Conservation (phyloP, 2,329 filamentous ascomycete genomes). For the Colletotrichum sp. region DNA sequence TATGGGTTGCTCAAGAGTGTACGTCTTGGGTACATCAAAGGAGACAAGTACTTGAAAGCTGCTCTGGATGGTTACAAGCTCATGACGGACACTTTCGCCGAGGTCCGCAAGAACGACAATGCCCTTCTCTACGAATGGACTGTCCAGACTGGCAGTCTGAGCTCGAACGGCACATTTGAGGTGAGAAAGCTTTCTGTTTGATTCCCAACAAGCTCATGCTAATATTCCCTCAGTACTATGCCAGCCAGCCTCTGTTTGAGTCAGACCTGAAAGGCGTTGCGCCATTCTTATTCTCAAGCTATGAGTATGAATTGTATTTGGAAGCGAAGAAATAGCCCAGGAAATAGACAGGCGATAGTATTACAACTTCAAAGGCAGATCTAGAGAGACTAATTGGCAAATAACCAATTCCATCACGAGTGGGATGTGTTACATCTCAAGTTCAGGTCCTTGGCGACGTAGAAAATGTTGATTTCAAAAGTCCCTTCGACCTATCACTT, state of each 20-base stretch:
- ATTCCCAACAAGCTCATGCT: not conserved
- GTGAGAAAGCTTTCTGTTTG: constrained; percentile 32
- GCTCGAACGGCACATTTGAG: constrained; percentile 40
- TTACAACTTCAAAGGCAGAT: not conserved
- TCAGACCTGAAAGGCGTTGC: constrained; percentile 29
- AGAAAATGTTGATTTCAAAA: not conserved
- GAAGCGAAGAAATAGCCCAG: not conserved
- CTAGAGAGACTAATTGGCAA: not conserved
- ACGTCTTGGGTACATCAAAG: constrained; percentile 36
- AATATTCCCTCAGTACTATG: constrained; percentile 23
- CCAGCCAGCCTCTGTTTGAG: constrained; percentile 27
- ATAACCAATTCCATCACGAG: not conserved
- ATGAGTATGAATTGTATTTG: constrained; percentile 25
- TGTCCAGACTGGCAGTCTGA: constrained; percentile 38
- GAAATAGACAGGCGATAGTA: not conserved
- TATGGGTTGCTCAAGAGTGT: constrained; percentile 40
- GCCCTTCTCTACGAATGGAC: constrained; percentile 41
- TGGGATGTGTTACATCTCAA: not conserved
- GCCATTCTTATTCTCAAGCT: constrained; percentile 28
- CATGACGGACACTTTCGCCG: constrained; percentile 49
- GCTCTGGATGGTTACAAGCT: constrained; percentile 49
- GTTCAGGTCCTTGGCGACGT: not conserved
- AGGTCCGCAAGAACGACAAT: constrained; percentile 45
- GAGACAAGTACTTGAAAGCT: constrained; percentile 34
- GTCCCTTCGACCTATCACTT: not conserved